phyloP scores from a whole-genome alignment of 2,329 filamentous ascomycete species.

The Fusarium dimerum region DNA sequence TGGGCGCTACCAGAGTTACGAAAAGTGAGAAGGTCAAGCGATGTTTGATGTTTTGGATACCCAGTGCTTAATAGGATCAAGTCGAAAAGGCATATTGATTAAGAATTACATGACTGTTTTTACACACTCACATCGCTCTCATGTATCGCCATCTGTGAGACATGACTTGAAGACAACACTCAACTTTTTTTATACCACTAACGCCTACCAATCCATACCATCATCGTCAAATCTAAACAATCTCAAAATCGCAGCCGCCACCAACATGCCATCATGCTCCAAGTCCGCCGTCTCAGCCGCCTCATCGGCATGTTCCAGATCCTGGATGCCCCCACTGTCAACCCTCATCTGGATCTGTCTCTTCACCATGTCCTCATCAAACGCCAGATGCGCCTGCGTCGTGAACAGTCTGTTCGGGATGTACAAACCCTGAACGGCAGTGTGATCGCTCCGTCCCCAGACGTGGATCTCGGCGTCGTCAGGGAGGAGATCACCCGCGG shows the following conservation, averaged over 20 bases:
- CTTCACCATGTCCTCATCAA: constrained; percentile 67
- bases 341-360: constrained; percentile 64
- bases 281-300: constrained; percentile 62
- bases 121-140: not conserved
- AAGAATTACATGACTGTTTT: not conserved
- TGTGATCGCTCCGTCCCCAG: constrained; percentile 66
- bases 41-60: not conserved
- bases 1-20: constrained; percentile 22
- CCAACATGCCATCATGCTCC: constrained; percentile 69
- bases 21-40: not conserved
- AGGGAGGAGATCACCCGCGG: constrained; percentile 38
- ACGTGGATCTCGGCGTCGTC: constrained; percentile 47
- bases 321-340: constrained; percentile 61
- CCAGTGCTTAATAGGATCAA: not conserved
- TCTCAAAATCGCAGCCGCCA: constrained; percentile 67
- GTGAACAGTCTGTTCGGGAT: constrained; percentile 64
- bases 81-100: not conserved
- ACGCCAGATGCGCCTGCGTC: constrained; percentile 80
- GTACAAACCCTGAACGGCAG: constrained; percentile 75
- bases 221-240: constrained; percentile 53
- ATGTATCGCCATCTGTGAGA: not conserved
- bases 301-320: constrained; percentile 60
- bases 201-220: constrained; percentile 29
- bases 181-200: not conserved
- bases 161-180: not conserved